Evolutionary conservation across 139 green algal species (phyloP).

Genomic region (Volvox africanus): DNA sequence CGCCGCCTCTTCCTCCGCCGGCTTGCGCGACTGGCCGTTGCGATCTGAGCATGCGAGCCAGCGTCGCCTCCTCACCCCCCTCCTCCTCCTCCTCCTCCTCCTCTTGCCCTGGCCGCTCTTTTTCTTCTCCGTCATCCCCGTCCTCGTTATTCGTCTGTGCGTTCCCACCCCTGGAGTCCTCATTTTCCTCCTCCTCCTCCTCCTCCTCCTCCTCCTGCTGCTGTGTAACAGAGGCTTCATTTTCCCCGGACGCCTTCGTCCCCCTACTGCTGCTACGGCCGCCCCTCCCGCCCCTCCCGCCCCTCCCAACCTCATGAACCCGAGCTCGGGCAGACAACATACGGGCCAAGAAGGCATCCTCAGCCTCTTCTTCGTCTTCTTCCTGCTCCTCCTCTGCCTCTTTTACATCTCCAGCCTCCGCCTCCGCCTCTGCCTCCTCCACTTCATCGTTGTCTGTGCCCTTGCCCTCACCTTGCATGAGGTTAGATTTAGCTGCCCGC

Average conservation of each 20-base stretch:
- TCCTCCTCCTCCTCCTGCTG: slow-evolving; percentile 22
- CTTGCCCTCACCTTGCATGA: background rate
- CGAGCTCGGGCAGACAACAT: slow-evolving; percentile 59
- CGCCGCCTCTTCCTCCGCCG: background rate
- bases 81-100: slow-evolving; percentile 63
- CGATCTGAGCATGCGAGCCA: slow-evolving; percentile 64
- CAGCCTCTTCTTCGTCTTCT: slow-evolving; percentile 63
- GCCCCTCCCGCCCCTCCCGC: too few relatives aligned
- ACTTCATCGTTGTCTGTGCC: background rate
- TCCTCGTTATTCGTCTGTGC: too few relatives aligned
- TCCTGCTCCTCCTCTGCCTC: slow-evolving; percentile 47
- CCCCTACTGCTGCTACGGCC: too few relatives aligned
- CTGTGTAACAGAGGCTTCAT: background rate
- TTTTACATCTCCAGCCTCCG: too few relatives aligned
- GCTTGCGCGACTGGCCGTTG: slow-evolving; percentile 26
- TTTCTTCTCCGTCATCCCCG: slow-evolving; percentile 23
- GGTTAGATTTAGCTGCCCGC: too few relatives aligned
- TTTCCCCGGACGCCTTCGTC: background rate
- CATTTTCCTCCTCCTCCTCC: slow-evolving; percentile 58
- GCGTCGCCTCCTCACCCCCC: slow-evolving; percentile 75
- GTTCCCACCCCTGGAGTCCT: too few relatives aligned
- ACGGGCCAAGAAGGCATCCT: slow-evolving; percentile 73
- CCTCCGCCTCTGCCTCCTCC: slow-evolving; percentile 38
- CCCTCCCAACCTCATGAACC: background rate
- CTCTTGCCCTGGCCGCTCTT: slow-evolving; percentile 54